Percentiles rank a stretch among this genome's conserved stretches.
Evolutionary conservation across 257 asterid species (phyloP).

Genomic region (Gardenia jasminoides): DNA sequence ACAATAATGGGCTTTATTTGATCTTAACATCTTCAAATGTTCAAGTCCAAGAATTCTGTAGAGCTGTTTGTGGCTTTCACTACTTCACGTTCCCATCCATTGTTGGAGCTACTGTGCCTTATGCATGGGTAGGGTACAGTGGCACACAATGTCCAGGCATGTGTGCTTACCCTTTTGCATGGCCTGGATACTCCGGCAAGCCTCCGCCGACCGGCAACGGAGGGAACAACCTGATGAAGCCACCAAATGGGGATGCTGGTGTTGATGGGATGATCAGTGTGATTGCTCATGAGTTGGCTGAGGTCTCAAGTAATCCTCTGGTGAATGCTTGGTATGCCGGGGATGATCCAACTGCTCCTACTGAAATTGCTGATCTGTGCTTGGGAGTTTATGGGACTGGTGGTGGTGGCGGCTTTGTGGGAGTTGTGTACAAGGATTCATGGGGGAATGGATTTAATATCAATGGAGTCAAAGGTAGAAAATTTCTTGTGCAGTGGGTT

Average conservation of each 20-base stretch:
- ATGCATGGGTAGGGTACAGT: conserved; percentile 73
- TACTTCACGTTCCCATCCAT: conserved; percentile 67
- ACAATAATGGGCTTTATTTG: conserved; percentile 50
- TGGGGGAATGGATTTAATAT: conserved; percentile 60
- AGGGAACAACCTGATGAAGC: conserved; percentile 36
- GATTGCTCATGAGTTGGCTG: conserved; percentile 79
- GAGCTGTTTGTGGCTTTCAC: conserved; percentile 80
- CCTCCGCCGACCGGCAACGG: conserved; percentile 29
- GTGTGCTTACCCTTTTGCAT: conserved; percentile 75
- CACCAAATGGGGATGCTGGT: conserved; percentile 68
- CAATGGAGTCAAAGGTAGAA: conserved; percentile 67
- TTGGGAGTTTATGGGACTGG: conserved; percentile 73
- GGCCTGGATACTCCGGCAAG: conserved; percentile 46
- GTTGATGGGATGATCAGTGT: conserved; percentile 84
- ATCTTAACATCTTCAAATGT: conserved; percentile 59
- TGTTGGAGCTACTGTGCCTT: conserved; percentile 67
- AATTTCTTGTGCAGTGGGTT: conserved; percentile 80
- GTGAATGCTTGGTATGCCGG: conserved; percentile 82
- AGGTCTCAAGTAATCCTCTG: conserved; percentile 65
- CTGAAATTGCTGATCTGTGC: conserved; percentile 74
- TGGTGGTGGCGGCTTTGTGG: conserved; percentile 67
- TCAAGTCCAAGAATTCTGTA: conserved; percentile 63
- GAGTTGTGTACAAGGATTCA: conserved; percentile 51
- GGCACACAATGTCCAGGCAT: conserved; percentile 68
- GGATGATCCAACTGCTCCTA: conserved; percentile 65